These are phyloP conservation scores for Selaginella tamariscina DNA, from an alignment of 75 land plant species.

Conservation along the genomic window DNA sequence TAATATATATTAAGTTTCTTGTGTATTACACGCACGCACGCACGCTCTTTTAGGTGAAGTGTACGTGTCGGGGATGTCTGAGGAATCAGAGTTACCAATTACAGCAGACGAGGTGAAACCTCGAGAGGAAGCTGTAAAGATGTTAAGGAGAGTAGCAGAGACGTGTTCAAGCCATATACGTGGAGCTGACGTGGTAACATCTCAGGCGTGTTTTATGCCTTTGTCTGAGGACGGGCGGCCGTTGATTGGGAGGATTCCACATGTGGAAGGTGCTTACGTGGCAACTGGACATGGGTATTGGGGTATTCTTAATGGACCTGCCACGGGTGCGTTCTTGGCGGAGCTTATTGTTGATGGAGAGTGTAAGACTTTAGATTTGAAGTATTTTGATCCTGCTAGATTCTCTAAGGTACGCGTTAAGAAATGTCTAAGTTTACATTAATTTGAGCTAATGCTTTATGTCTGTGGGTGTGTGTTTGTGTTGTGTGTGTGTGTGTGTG, in stretches of 20 bases:
- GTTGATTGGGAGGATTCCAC: slow-evolving; percentile 63
- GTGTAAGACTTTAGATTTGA: slow-evolving; percentile 45
- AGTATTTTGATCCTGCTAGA: slow-evolving; percentile 57
- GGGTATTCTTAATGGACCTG: slow-evolving; percentile 92
- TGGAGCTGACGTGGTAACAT: slow-evolving; percentile 47
- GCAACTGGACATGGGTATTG: slow-evolving; percentile 91
- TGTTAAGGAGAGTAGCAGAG: slow-evolving; percentile 44
- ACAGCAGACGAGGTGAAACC: slow-evolving; percentile 46
- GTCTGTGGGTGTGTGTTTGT: too few relatives aligned
- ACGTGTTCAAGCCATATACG: slow-evolving; percentile 57
- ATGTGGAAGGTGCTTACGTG: slow-evolving; percentile 54
- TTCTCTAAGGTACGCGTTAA: slow-evolving; percentile 27
- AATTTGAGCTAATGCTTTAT: too few relatives aligned
- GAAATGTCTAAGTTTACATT: too few relatives aligned
- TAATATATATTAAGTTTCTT: too few relatives aligned
- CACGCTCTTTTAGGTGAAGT: slow-evolving; percentile 71
- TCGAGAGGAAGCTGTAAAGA: slow-evolving; percentile 42
- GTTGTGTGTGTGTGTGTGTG: too few relatives aligned
- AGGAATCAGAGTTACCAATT: slow-evolving; percentile 53
- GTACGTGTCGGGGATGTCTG: slow-evolving; percentile 82
- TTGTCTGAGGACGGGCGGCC: slow-evolving; percentile 65
- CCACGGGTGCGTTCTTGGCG: slow-evolving; percentile 74
- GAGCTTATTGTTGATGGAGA: slow-evolving; percentile 70
- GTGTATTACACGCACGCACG: too few relatives aligned
- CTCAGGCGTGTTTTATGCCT: slow-evolving; percentile 87